Evolutionary conservation across 2,329 filamentous ascomycete genomes (phyloP), one percentile per base, ranked within the genome.

Genomic region (Kalaharituber pfeilii): DNA sequence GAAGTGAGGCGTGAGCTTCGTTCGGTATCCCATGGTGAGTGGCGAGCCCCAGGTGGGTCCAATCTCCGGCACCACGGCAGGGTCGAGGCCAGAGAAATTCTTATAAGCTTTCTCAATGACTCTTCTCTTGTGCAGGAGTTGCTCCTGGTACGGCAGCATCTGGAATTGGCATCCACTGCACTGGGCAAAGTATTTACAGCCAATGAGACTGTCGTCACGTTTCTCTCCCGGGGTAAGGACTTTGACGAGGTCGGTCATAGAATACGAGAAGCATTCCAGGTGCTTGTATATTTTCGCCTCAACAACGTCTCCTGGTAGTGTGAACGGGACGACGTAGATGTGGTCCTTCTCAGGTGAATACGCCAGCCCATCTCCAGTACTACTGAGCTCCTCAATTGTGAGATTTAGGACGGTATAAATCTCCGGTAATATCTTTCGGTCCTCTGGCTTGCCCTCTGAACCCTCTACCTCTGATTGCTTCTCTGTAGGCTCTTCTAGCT

Each of bases 81-180:
- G 77, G 0, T 83, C 75, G 5, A 98, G 74, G 57, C 86, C 79
- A 13, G 88, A 93, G 70, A 96, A 98, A 71, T 94, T 89, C 58
- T 73, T 75, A 71, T 84, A 98, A 6, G 91, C 91, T 66, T 91
- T 93, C 65, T 94, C 85, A 47, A 98, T 81, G 57, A 96, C 83
- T 56, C 77, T 75, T 66, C 77, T 80, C 73, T 98, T 98, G 69
- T 89, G 82, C 45, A 73, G 74, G 26, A 98, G 77, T 68, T 98
- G 91, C 63, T 87, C 83, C 27, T 76, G 70, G 68, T 96, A 96
- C 53, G 86, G 79, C 59, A 98, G 77, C 86, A 96, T 95, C 71
- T 98, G 91, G 68, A 96, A 88, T 69, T 98, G 91, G 67, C 91
- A 98, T 28, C 91, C 91, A 8, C 83, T 85, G 69, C 91, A 98